These are phyloP conservation scores for Huntiella bhutanensis DNA, from an alignment of 2,329 filamentous ascomycete species.

Conservation along the genomic window DNA sequence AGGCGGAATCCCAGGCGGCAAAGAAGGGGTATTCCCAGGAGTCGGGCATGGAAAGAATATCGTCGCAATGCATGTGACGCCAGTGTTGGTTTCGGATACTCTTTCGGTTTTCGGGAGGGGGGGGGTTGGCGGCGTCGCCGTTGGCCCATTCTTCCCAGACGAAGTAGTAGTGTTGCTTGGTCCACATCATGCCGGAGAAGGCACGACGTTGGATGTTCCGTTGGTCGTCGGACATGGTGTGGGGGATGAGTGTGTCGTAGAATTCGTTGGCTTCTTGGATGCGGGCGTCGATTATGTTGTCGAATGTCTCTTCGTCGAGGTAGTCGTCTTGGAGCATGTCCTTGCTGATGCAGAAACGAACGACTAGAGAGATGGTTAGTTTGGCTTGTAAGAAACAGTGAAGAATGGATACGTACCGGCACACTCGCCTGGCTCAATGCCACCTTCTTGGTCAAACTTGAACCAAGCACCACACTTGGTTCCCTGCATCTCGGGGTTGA, in stretches of 20 bases:
- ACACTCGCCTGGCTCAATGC: conserved; percentile 76
- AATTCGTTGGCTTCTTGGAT: conserved; percentile 89
- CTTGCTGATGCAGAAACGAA: conserved; percentile 73
- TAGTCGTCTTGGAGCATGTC: conserved; percentile 44
- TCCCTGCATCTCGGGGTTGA: conserved; percentile 63
- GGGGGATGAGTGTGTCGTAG: conserved; percentile 78
- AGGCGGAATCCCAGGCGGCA: conserved; percentile 90
- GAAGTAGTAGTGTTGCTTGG: conserved; percentile 91
- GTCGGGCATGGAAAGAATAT: conserved; percentile 93
- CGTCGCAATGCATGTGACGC: conserved; percentile 89
- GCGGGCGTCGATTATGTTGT: conserved; percentile 73
- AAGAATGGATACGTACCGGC: conserved; percentile 44
- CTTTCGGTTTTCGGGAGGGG: conserved; percentile 65
- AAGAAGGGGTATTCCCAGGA: conserved; percentile 99
- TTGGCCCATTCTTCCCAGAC: conserved; percentile 98
- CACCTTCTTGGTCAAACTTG: conserved; percentile 73
- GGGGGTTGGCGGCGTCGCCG: conserved; percentile 72
- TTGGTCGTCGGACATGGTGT: conserved; percentile 84
- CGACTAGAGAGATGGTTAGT: conserved; percentile 32
- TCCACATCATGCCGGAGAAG: conserved; percentile 95
- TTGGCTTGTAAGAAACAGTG: neutral
- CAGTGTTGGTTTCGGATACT: conserved; percentile 70
- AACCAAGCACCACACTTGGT: conserved; percentile 90
- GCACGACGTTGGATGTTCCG: conserved; percentile 91
- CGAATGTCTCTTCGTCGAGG: conserved; percentile 81